phyloP scores from a whole-genome alignment of 2,329 filamentous ascomycete species.

The Arthrobotrys iridis region DNA sequence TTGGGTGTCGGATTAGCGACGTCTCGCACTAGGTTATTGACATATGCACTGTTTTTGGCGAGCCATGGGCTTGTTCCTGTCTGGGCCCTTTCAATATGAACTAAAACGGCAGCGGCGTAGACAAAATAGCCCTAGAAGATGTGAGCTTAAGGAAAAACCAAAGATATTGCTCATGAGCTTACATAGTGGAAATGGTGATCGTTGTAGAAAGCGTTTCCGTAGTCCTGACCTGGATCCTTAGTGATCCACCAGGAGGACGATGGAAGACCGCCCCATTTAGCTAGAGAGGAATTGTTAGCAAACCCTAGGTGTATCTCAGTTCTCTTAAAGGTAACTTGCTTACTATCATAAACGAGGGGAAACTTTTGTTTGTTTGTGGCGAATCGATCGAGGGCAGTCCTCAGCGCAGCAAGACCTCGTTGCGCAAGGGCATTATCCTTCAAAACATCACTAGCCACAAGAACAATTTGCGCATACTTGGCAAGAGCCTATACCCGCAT shows the following conservation, averaged over 20 bases:
- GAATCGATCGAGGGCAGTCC: conserved; percentile 74
- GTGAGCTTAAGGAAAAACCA: conserved; percentile 69
- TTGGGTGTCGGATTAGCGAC: conserved; percentile 76
- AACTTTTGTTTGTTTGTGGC: conserved; percentile 74
- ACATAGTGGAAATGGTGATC: conserved; percentile 77
- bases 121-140: conserved; percentile 77
- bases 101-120: conserved; percentile 84
- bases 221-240: conserved; percentile 77
- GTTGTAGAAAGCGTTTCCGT: conserved; percentile 89
- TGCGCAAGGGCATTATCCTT: conserved; percentile 69
- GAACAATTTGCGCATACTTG: conserved; percentile 77
- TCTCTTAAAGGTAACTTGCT: conserved; percentile 57
- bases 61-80: conserved; percentile 62
- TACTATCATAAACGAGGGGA: conserved; percentile 73
- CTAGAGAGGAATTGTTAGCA: conserved; percentile 59
- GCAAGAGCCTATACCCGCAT: conserved; percentile 69
- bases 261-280: conserved; percentile 81
- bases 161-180: conserved; percentile 59
- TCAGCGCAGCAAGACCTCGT: conserved; percentile 70
- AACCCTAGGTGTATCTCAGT: not conserved
- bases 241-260: conserved; percentile 78
- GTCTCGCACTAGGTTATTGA: conserved; percentile 86
- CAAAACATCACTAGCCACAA: conserved; percentile 72
- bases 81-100: conserved; percentile 62
- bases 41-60: conserved; percentile 80